Base-by-base conservation (phyloP, 768 basidiomycete species). In the Suillus lakei region DNA sequence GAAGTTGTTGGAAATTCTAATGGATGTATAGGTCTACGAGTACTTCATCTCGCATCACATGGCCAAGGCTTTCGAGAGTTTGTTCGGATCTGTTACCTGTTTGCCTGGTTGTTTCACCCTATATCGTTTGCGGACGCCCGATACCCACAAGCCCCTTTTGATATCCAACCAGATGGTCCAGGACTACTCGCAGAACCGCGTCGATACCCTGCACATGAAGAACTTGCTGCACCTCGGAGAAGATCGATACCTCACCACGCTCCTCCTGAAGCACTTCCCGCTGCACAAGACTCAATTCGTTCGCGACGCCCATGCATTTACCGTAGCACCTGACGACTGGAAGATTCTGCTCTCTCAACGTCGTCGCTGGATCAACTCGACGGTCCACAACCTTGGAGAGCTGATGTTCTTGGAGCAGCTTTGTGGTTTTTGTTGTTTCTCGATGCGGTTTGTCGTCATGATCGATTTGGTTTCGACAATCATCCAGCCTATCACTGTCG, bases 341-440 rank as follows among this genome's bases (percentile, higher is more conserved):
- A 90, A 89, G 75, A 90, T 98, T 30, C 78, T 99, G 61, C 81
- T 99, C 26, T 98, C 95, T 9, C 98, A 99, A 75, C 91, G 97
- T 82, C 92, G 97, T 79, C 93, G 98, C 71, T 99, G 98, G 97
- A 99, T 99, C 80, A 99, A 99, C 82, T 99, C 97, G 21, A 99
- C 97, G 0, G 89, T 99, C 13, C 97, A 99, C 81, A 99, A 99
- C 78, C 80, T 99, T 63, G 93, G 91, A 60, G 97, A 99, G 73
- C 83, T 99, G 50, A 82, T 98, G 63, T 95, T 96, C 82, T 79
- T 98, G 72, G 93, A 96, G 62, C 88, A 92, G 65, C 87, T 96
- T 28, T 96, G 95, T 72, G 95, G 95, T 68, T 98, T 99, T 87
- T 99, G 97, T 75, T 97, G 95, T 82, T 99, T 99, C 85, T 98